Conservation (phyloP, 129 eudicot species). For the Mikania micrantha region DNA sequence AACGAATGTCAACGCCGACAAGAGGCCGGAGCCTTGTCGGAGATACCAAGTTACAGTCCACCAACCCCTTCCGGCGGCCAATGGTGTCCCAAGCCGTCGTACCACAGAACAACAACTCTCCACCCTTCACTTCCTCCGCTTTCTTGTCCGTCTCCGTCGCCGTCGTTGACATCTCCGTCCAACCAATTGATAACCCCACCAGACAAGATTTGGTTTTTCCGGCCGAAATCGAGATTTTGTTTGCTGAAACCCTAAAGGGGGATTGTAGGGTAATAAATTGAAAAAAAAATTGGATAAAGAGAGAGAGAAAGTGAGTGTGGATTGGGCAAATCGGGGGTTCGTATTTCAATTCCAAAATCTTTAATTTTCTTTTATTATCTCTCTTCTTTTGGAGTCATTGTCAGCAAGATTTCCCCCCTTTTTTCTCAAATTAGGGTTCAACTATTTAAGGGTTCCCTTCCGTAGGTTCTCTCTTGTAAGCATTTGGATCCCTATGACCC, state of each 20-base stretch:
- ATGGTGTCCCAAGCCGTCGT: constrained; percentile 68
- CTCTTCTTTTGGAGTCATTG: constrained; percentile 25
- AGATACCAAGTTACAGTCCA: constrained; percentile 56
- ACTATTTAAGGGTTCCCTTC: background rate
- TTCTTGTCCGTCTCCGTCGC: constrained; percentile 37
- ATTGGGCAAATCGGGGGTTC: constrained; percentile 10
- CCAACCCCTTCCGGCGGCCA: constrained; percentile 46
- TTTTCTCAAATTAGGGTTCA: constrained; percentile 23
- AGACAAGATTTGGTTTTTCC: no score
- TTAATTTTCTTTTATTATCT: background rate
- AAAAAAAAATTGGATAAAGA: no score
- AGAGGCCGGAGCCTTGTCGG: constrained; percentile 88
- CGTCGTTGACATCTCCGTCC: constrained; percentile 45
- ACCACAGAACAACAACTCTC: constrained; percentile 85
- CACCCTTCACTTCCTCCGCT: constrained; percentile 48
- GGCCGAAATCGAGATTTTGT: constrained; percentile 8
- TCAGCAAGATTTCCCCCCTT: constrained; percentile 28
- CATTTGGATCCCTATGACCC: constrained; percentile 4
- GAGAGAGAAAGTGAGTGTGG: background rate
- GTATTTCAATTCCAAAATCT: constrained; percentile 6
- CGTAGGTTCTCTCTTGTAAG: constrained; percentile 14
- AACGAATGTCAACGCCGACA: constrained; percentile 74
- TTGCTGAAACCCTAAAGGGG: constrained; percentile 25
- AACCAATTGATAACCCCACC: background rate
- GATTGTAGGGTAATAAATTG: constrained; percentile 9